Percentiles rank a stretch among this genome's conserved stretches.
phyloP scores from a whole-genome alignment of 2,329 filamentous ascomycete species.

The Paracamarosporium sp. region DNA sequence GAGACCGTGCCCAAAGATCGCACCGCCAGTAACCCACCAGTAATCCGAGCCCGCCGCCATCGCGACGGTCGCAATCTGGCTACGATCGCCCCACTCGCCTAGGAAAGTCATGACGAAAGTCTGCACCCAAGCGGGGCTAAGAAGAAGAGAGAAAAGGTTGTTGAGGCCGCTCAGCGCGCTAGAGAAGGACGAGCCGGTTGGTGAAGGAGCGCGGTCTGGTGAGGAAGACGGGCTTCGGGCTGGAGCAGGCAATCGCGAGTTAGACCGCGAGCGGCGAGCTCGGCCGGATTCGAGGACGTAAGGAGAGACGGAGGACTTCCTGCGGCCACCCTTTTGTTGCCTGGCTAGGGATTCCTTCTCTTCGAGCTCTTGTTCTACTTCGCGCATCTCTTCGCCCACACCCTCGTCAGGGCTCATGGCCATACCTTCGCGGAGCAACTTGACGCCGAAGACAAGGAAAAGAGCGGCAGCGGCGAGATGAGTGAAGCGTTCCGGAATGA shows the following conservation, averaged over 20 bases:
- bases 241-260: slow-evolving; percentile 79
- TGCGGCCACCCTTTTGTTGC: slow-evolving; percentile 64
- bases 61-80: slow-evolving; percentile 96
- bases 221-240: slow-evolving; percentile 77
- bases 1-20: slow-evolving; percentile 82
- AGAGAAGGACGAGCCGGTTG: slow-evolving; percentile 61
- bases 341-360: slow-evolving; percentile 85
- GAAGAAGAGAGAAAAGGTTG: slow-evolving; percentile 85
- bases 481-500: slow-evolving; percentile 90
- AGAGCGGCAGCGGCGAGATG: slow-evolving; percentile 83
- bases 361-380: slow-evolving; percentile 91
- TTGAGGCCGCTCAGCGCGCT: slow-evolving; percentile 69
- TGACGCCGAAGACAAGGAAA: slow-evolving; percentile 88
- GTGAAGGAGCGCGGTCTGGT: slow-evolving; percentile 52
- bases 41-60: slow-evolving; percentile 99
- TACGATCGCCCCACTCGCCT: slow-evolving; percentile 96
- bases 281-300: slow-evolving; percentile 84
- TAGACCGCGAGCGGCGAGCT: slow-evolving; percentile 73
- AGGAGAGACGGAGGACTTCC: slow-evolving; percentile 73
- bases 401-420: slow-evolving; percentile 89
- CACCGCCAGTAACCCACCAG: slow-evolving; percentile 96
- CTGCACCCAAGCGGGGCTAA: slow-evolving; percentile 97
- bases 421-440: slow-evolving; percentile 84
- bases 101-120: slow-evolving; percentile 99
- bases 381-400: slow-evolving; percentile 95